phyloP scores from a whole-genome alignment of 805 yeast species.

The Wickerhamiella siamensis region DNA sequence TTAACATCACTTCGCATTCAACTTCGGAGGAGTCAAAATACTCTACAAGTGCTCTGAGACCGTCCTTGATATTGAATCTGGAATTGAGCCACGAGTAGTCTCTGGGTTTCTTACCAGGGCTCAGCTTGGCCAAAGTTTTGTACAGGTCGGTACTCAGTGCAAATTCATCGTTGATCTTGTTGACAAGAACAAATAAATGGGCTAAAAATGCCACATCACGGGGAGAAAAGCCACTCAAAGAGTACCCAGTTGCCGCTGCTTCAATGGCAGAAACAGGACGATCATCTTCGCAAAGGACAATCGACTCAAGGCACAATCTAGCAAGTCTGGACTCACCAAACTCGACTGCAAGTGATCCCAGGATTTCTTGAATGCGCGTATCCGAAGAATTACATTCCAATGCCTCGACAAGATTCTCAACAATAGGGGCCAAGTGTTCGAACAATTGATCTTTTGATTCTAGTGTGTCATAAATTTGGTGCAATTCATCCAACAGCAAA shows the following conservation, averaged over 20 bases:
- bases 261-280: conserved; percentile 11
- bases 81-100: conserved; percentile 2
- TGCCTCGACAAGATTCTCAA: conserved; percentile 5
- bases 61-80: neutral
- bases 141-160: neutral
- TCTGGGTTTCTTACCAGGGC: neutral
- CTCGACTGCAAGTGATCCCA: conserved; percentile 3
- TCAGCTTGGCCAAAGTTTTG: too few species aligned
- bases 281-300: conserved; percentile 10
- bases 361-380: conserved; percentile 3
- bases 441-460: neutral
- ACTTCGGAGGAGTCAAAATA: neutral
- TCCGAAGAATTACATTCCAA: conserved; percentile 5
- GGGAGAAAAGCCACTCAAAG: conserved; percentile 11
- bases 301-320: conserved; percentile 13
- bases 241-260: conserved; percentile 3
- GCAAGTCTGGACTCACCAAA: conserved; percentile 12
- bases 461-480: conserved; percentile 10
- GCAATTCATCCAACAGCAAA: conserved; percentile 36
- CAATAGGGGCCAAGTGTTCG: neutral
- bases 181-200: conserved; percentile 8
- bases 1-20: neutral
- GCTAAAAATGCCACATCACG: conserved; percentile 7
- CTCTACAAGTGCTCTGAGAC: neutral
- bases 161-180: neutral